These are phyloP conservation scores for Lipomyces orientalis DNA, from an alignment of 805 yeast genomes.

Conservation along the genomic window DNA sequence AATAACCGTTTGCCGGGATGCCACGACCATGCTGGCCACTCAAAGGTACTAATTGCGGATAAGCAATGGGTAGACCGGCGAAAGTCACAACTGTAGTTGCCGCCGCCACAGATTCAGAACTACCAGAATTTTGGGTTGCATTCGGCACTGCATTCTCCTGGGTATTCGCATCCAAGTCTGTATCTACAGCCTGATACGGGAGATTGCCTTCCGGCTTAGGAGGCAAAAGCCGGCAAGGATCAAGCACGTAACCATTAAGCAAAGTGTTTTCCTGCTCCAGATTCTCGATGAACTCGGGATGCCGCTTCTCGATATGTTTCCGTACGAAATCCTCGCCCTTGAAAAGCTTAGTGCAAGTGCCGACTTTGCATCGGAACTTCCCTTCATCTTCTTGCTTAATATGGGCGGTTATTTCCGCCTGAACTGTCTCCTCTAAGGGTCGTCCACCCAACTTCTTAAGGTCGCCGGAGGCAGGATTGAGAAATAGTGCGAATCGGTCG, in stretches of 20 bases:
- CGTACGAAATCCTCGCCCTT: slow-evolving; percentile 37
- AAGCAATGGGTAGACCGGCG: slow-evolving; percentile 27
- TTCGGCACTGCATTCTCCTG: slow-evolving; percentile 1
- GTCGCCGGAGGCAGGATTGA: slow-evolving; percentile 26
- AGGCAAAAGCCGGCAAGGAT: slow-evolving; percentile 31
- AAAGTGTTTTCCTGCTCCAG: slow-evolving; percentile 19
- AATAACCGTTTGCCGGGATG: slow-evolving; percentile 14
- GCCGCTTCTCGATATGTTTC: slow-evolving; percentile 36
- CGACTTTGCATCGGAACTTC: slow-evolving; percentile 37
- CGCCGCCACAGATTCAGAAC: neutral
- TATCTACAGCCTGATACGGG: slow-evolving; percentile 8
- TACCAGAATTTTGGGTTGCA: neutral
- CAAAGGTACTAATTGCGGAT: slow-evolving; percentile 20
- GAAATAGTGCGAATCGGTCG: slow-evolving; percentile 25
- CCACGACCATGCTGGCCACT: slow-evolving; percentile 13
- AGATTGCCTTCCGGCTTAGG: slow-evolving; percentile 25
- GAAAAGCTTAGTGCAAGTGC: slow-evolving; percentile 34
- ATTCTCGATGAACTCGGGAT: slow-evolving; percentile 29
- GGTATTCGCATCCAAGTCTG: neutral
- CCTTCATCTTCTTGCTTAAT: slow-evolving; percentile 32
- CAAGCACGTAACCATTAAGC: slow-evolving; percentile 31
- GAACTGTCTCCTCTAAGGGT: slow-evolving; percentile 20
- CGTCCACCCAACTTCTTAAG: slow-evolving; percentile 31
- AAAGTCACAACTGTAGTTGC: slow-evolving; percentile 11
- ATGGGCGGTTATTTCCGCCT: slow-evolving; percentile 22